These are phyloP conservation scores for Gossypium trilobum DNA, from an alignment of 441 rosid species.

Conservation along the genomic window DNA sequence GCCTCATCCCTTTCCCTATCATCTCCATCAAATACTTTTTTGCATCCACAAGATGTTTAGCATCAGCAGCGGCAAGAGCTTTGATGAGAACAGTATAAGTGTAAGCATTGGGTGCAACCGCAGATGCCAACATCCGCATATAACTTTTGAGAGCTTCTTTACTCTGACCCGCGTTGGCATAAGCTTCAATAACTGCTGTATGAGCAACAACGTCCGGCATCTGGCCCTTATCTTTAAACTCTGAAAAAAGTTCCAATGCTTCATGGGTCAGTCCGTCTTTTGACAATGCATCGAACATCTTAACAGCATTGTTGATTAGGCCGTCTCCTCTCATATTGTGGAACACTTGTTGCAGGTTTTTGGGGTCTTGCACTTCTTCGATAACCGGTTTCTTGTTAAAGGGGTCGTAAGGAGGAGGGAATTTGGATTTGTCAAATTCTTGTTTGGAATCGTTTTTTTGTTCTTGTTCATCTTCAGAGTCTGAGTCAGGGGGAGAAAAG, in stretches of 20 bases:
- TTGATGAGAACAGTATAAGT: constrained; percentile 54
- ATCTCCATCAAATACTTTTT: constrained; percentile 52
- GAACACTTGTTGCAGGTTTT: constrained; percentile 51
- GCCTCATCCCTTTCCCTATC: constrained; percentile 49
- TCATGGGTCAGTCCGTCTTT: constrained; percentile 66
- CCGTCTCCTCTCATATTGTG: constrained; percentile 55
- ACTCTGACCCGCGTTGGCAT: constrained; percentile 52
- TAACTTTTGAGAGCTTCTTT: constrained; percentile 52
- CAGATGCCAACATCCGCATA: constrained; percentile 53
- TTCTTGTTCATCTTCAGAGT: constrained; percentile 29
- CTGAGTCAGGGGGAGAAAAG: constrained; percentile 51
- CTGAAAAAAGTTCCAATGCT: constrained; percentile 56
- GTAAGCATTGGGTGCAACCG: constrained; percentile 58
- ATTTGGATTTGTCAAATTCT: constrained; percentile 24
- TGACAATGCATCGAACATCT: constrained; percentile 78
- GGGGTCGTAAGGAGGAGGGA: constrained; percentile 62
- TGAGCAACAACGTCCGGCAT: constrained; percentile 68
- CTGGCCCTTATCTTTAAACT: constrained; percentile 52
- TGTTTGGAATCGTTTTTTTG: constrained; percentile 7
- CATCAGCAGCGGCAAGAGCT: constrained; percentile 48
- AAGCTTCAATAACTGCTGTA: constrained; percentile 65
- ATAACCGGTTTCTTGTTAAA: constrained; percentile 36
- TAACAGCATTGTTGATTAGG: constrained; percentile 45
- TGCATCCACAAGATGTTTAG: constrained; percentile 28
- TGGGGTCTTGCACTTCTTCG: constrained; percentile 49